These are phyloP conservation scores for Nemania sp. DNA, from an alignment of 2,329 filamentous ascomycete species.

Conservation along the genomic window DNA sequence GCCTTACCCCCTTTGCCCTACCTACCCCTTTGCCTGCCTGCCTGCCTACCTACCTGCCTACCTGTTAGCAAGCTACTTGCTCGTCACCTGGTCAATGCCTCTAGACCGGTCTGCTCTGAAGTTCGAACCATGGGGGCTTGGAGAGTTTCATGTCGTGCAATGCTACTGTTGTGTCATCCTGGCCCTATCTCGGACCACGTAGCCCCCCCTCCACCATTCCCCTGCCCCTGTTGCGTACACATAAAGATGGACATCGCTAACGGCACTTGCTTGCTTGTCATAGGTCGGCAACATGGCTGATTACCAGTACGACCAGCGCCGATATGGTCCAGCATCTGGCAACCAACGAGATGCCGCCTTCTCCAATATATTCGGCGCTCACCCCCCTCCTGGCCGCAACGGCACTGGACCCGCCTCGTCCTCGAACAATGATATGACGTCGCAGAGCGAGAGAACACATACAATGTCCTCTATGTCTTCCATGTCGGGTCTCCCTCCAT, in stretches of 20 bases:
- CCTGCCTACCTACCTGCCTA: background rate
- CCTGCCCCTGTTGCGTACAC: slow-evolving; percentile 10
- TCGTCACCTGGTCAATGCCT: slow-evolving; percentile 9
- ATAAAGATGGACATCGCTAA: slow-evolving; percentile 26
- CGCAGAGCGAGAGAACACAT: slow-evolving; percentile 71
- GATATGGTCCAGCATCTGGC: slow-evolving; percentile 58
- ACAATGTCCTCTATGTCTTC: slow-evolving; percentile 80
- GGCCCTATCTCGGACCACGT: slow-evolving; percentile 16
- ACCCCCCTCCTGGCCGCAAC: slow-evolving; percentile 84
- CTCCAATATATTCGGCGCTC: slow-evolving; percentile 90
- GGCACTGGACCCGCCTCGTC: slow-evolving; percentile 92
- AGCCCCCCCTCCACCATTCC: background rate
- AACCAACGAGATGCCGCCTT: slow-evolving; percentile 92
- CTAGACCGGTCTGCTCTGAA: slow-evolving; percentile 4
- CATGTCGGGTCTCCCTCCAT: slow-evolving; percentile 41
- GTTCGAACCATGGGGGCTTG: background rate
- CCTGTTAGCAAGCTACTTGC: background rate
- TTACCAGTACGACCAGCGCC: slow-evolving; percentile 59
- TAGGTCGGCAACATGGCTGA: slow-evolving; percentile 60
- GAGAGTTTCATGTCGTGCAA: slow-evolving; percentile 21
- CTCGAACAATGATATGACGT: slow-evolving; percentile 51
- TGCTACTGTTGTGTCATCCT: background rate
- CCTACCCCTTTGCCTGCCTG: background rate
- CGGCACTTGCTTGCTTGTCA: slow-evolving; percentile 38
- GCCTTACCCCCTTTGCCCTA: too few relatives aligned